These are phyloP conservation scores for Limnanthes douglasii DNA, from an alignment of 345 rosid species.

Conservation along the genomic window DNA sequence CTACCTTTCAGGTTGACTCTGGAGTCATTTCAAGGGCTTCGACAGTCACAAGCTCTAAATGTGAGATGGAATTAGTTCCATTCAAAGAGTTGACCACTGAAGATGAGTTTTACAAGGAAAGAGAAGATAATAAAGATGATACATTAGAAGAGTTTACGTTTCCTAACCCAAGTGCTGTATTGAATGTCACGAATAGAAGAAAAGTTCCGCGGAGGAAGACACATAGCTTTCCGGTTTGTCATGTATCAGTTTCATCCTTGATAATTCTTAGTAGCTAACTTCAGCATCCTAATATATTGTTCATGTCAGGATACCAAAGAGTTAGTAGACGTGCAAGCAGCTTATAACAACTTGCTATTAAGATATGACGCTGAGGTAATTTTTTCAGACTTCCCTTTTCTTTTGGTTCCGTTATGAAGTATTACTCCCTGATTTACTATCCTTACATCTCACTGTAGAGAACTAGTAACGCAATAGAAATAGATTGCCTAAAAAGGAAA, in stretches of 20 bases:
- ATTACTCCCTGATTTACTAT: no score
- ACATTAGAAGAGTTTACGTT: conserved; percentile 25
- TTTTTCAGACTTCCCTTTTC: conserved; percentile 7
- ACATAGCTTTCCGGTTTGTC: conserved; percentile 54
- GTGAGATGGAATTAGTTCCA: conserved; percentile 44
- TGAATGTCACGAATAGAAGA: conserved; percentile 73
- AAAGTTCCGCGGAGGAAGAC: conserved; percentile 34
- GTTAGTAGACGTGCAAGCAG: conserved; percentile 27
- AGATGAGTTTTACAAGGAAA: conserved; percentile 19
- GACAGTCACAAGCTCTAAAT: conserved; percentile 21
- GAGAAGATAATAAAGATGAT: conserved; percentile 18
- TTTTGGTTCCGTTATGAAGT: neutral
- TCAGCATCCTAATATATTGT: conserved; percentile 11
- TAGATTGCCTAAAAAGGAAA: conserved; percentile 46
- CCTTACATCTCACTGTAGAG: conserved; percentile 23
- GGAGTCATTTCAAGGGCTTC: conserved; percentile 31
- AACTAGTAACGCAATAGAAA: conserved; percentile 40
- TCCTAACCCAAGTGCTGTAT: conserved; percentile 62
- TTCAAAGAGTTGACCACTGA: conserved; percentile 43
- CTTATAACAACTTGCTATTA: conserved; percentile 51
- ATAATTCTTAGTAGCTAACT: no score
- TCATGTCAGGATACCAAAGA: conserved; percentile 42
- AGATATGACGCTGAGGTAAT: conserved; percentile 56
- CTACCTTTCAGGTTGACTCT: conserved; percentile 27
- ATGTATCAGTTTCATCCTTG: no score